Base-by-base conservation (phyloP, 805 yeast genomes). In the Cephaloascus albidus region DNA sequence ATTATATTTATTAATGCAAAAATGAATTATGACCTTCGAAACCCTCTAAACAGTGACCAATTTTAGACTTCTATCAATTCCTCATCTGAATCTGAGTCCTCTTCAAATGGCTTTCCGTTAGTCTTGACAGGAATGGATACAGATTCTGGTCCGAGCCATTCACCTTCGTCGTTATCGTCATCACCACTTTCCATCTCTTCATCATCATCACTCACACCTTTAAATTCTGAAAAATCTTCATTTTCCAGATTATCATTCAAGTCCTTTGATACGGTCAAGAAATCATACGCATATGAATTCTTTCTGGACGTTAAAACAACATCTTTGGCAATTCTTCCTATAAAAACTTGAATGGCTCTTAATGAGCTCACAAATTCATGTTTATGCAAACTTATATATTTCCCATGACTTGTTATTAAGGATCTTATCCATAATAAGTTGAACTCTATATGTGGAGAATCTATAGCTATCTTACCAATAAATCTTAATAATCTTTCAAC, bases 381-480 rank as follows among this genome's bases (percentile, higher is more conserved):
- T 51, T 76, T 78, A 50, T 83, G 72, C 10, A 58, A 57, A 33
- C 75, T 70, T 39, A 93, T 82, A 57, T 75, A 81, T 45, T 71
- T 71, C 10, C 98, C 97, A 54, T 90, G 97, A 16, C 70, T 58
- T 1, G 81, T 68, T 15, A 93, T 58, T 3, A 88, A 49, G 14
- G 72, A 64, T 47, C 80, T 77, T 27, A 90, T 70, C 97, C 98
- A 93, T 10, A 83, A 48, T 45, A 93, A 57, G 50, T 81, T 78
- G 63, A 80, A 88, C 61, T 93, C 97, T 18, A 90, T 55, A 60
- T 93, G 97, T 27, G 76, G 88, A 4, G 87, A 77, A 3, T 81
- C 84, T 55, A 72, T 72, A 28, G 79, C 69, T 45, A 75, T 70
- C 33, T 74, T 72, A 2, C 85, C 93, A 49, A 93, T 71, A 44